Conservation (phyloP, 1,284 basidiomycete species). For the Boletellus deceptivus region DNA sequence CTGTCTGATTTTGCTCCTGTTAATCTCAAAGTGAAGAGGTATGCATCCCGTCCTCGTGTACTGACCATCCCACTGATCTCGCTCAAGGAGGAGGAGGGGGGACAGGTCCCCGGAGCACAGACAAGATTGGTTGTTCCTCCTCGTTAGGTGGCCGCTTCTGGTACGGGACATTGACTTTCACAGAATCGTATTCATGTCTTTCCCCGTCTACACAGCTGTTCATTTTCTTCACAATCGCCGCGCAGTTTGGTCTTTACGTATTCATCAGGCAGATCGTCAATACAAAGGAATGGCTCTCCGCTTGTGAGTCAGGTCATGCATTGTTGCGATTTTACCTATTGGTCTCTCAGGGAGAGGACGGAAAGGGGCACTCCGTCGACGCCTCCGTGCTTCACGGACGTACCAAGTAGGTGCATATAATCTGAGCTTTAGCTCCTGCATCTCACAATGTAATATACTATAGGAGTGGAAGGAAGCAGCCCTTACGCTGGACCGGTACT, state of each 20-base stretch:
- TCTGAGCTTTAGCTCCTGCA: neutral
- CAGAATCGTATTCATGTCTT: slow-evolving; percentile 6
- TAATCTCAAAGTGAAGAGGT: slow-evolving; percentile 77
- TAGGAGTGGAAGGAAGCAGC: slow-evolving; percentile 88
- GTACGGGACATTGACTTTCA: slow-evolving; percentile 44
- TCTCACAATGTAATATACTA: neutral
- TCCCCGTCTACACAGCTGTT: slow-evolving; percentile 48
- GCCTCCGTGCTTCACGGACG: slow-evolving; percentile 69
- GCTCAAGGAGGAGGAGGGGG: slow-evolving; percentile 48
- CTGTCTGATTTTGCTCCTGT: slow-evolving; percentile 93
- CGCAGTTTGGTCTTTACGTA: slow-evolving; percentile 87
- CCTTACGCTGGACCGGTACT: slow-evolving; percentile 72
- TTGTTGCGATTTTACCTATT: neutral
- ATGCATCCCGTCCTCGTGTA: slow-evolving; percentile 8
- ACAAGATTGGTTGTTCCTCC: slow-evolving; percentile 78
- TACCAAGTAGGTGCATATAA: slow-evolving; percentile 50
- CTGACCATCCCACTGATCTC: slow-evolving; percentile 1
- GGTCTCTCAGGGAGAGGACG: slow-evolving; percentile 69
- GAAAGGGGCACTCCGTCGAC: slow-evolving; percentile 75
- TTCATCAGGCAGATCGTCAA: slow-evolving; percentile 89
- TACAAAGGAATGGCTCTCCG: slow-evolving; percentile 87
- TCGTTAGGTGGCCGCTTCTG: slow-evolving; percentile 87
- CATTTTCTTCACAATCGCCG: slow-evolving; percentile 82
- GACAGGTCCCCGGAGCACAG: slow-evolving; percentile 47
- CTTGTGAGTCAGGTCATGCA: slow-evolving; percentile 55